Conservation (phyloP, 2,329 filamentous ascomycete genomes). For the Alternaria sp. region DNA sequence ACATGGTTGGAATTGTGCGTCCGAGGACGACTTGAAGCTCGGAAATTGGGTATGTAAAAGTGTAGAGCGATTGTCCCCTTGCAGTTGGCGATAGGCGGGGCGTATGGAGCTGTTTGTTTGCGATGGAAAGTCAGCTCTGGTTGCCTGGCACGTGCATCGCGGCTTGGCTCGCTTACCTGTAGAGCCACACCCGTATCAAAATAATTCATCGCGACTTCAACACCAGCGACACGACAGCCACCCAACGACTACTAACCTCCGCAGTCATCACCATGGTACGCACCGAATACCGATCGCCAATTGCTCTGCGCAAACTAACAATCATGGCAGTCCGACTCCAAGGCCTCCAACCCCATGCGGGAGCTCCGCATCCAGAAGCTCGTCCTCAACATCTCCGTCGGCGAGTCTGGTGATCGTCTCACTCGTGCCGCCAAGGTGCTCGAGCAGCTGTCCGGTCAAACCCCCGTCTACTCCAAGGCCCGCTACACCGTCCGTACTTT, state of each 20-base stretch:
- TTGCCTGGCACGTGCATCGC: conserved; percentile 25
- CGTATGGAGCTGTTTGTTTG: conserved; percentile 35
- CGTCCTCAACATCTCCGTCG: conserved; percentile 99
- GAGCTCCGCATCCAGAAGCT: conserved; percentile 99
- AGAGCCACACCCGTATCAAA: conserved; percentile 34
- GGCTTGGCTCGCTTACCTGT: conserved; percentile 25
- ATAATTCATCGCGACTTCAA: conserved; percentile 32
- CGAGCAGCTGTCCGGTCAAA: conserved; percentile 99
- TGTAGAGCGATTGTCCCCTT: conserved; percentile 24
- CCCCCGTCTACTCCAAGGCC: conserved; percentile 99
- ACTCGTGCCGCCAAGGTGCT: conserved; percentile 99
- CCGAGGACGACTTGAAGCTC: conserved; percentile 53
- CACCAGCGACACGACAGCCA: conserved; percentile 43
- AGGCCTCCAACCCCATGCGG: conserved; percentile 97
- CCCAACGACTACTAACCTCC: conserved; percentile 48
- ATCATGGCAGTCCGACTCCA: conserved; percentile 57
- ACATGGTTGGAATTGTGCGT: conserved; percentile 55
- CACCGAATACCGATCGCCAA: conserved; percentile 12
- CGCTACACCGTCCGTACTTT: conserved; percentile 99
- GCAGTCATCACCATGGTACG: conserved; percentile 54
- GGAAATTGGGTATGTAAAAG: conserved; percentile 13
- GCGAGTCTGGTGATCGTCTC: conserved; percentile 99
- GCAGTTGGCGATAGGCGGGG: conserved; percentile 33
- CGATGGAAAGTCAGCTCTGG: conserved; percentile 24
- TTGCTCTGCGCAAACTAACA: conserved; percentile 35